Evolutionary conservation across 768 basidiomycete genomes (phyloP), one percentile per base, ranked within the genome.

Genomic region (Boletus bicolor): DNA sequence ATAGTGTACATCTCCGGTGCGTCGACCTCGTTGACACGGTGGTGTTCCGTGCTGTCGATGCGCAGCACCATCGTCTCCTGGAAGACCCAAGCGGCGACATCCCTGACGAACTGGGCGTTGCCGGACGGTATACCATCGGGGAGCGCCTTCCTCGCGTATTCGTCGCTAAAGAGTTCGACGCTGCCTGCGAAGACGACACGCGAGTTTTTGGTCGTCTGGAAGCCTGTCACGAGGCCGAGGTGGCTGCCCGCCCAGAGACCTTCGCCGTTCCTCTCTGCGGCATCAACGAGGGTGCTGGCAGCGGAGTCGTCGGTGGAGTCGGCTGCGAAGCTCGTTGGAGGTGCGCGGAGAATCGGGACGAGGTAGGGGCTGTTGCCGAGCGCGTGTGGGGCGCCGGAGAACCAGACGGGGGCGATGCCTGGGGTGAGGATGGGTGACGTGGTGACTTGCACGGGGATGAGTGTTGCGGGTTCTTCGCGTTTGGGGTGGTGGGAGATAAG

Each of bases 61-160:
- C 91, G 85, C 47, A 96, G 77, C 2, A 91, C 89, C 12, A 84
- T 78, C 2, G 81, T 80, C 70, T 97, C 91, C 63, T 93, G 89
- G 85, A 98, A 96, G 0, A 87, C 83, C 96, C 96, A 99, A 6
- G 83, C 80, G 4, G 86, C 81, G 42, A 98, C 71, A 59, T 96
- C 93, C 47, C 77, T 74, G 3, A 77, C 81, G 57, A 97, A 87
- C 53, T 82, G 82, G 7, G 76, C 73, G 68, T 99, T 99, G 17
- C 89, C 91, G 2, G 87, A 83, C 50, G 79, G 75, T 19, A 77
- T 74, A 9, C 84, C 85, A 43, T 85, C 78, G 21, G 77, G 72
- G 24, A 91, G 74, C 37, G 81, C 76, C 65, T 86, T 90, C 44
- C 78, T 77, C 5, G 83, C 84, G 55, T 82, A 87, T 54, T 83